Percentiles rank a stretch among this genome's conserved stretches.
Conservation (phyloP, 2,329 filamentous ascomycete genomes). For the Curvularia eragrostidis region DNA sequence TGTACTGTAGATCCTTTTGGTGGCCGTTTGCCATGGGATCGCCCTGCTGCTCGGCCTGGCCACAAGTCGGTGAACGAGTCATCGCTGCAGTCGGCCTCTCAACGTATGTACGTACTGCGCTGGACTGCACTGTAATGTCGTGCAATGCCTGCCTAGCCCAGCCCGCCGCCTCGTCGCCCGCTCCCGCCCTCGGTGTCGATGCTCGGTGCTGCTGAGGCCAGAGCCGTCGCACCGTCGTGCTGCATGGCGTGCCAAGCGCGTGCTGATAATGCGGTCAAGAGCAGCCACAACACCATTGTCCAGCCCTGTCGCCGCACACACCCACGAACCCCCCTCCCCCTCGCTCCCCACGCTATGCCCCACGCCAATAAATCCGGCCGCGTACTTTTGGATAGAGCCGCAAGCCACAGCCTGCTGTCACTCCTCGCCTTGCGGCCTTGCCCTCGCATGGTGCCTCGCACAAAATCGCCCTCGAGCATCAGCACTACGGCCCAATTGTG, state of each 20-base stretch:
- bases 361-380: constrained; percentile 1
- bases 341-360: not conserved
- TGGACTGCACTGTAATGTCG: too few species aligned
- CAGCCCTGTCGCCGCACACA: not conserved
- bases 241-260: constrained; percentile 5
- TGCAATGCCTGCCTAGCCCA: too few species aligned
- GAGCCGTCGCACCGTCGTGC: constrained; percentile 3
- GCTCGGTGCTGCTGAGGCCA: constrained; percentile 7
- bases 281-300: not conserved
- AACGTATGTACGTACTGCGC: too few species aligned
- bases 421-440: too few species aligned
- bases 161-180: too few species aligned
- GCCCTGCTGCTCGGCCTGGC: not conserved
- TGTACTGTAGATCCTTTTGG: constrained; percentile 16
- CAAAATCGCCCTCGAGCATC: constrained; percentile 15
- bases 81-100: constrained; percentile 4
- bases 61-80: constrained; percentile 20
- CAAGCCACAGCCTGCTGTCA: constrained; percentile 7
- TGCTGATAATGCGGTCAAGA: constrained; percentile 8
- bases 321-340: constrained; percentile 1
- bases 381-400: not conserved
- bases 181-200: constrained; percentile 8
- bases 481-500: constrained; percentile 18
- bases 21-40: constrained; percentile 13
- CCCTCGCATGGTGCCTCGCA: constrained; percentile 15